A percentile compares a stretch with the other conserved stretches of the same genome.
phyloP scores from a whole-genome alignment of 176 grass and related monocot genomes.

The Triticum timopheevii region DNA sequence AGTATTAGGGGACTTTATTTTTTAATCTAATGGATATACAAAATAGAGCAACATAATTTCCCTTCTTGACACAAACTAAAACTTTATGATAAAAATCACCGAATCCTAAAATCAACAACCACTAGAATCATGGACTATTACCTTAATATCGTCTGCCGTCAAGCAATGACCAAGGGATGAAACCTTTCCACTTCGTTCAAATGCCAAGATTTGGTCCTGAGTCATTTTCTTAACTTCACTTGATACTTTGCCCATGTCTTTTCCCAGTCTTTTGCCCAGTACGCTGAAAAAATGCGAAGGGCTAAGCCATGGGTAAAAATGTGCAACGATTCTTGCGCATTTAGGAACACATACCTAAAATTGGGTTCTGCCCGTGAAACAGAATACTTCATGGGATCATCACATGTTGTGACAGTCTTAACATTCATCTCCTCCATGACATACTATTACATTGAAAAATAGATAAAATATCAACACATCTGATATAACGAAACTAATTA shows the following conservation, averaged over 20 bases:
- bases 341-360: conserved; percentile 71
- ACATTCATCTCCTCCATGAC: conserved; percentile 98
- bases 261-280: conserved; percentile 91
- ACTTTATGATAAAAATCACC: neutral
- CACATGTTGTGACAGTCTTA: conserved; percentile 84
- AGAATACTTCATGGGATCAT: conserved; percentile 80
- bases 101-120: neutral
- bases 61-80: conserved; percentile 14
- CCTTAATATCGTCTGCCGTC: conserved; percentile 87
- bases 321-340: neutral
- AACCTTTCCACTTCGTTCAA: conserved; percentile 80
- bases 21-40: conserved; percentile 4
- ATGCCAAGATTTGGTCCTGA: conserved; percentile 77
- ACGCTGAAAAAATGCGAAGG: conserved; percentile 44
- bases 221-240: conserved; percentile 91
- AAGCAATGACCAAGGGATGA: conserved; percentile 75
- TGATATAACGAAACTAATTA: too few relatives aligned
- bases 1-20: neutral
- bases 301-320: conserved; percentile 10
- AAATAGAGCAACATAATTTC: neutral
- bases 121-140: conserved; percentile 30
- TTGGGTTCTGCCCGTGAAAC: conserved; percentile 86
- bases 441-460: conserved; percentile 64
- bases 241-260: conserved; percentile 76
- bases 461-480: neutral